These are phyloP conservation scores for Aspergillus udagawae DNA, from an alignment of 2,329 filamentous ascomycete genomes.

Conservation along the genomic window DNA sequence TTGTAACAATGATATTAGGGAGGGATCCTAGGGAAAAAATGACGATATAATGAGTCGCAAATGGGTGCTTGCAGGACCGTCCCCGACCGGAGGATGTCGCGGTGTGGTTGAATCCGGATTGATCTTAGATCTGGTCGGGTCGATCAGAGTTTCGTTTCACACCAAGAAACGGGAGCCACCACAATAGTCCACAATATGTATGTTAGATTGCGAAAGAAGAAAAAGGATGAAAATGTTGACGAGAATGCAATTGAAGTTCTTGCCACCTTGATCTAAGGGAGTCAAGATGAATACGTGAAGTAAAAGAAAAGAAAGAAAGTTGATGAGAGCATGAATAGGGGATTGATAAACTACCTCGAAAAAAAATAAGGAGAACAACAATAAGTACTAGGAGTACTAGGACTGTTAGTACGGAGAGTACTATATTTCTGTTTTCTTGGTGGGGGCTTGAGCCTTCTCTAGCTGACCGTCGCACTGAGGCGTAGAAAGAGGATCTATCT, in stretches of 20 bases:
- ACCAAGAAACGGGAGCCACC: slow-evolving; percentile 16
- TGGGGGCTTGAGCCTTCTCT: background rate
- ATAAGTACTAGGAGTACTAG: background rate
- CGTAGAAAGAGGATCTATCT: background rate
- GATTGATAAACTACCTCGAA: background rate
- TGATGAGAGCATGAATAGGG: background rate
- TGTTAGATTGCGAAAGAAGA: background rate
- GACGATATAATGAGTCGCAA: background rate
- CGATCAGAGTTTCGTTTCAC: slow-evolving; percentile 20
- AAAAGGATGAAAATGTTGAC: background rate
- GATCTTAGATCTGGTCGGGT: slow-evolving; percentile 29
- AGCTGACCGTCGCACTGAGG: background rate
- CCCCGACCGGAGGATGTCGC: slow-evolving; percentile 14
- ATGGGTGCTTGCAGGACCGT: background rate
- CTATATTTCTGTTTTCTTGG: background rate
- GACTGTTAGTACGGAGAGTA: background rate
- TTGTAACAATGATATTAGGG: background rate
- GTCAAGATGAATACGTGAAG: background rate
- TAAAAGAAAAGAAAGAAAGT: background rate
- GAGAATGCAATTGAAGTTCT: slow-evolving; percentile 4
- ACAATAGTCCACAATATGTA: background rate
- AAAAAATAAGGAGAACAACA: slow-evolving; percentile 2
- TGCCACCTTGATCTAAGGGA: background rate
- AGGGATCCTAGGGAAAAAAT: background rate
- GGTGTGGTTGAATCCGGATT: slow-evolving; percentile 20